These are phyloP conservation scores for Salvia miltiorrhiza DNA, from an alignment of 257 asterid species.

Conservation along the genomic window DNA sequence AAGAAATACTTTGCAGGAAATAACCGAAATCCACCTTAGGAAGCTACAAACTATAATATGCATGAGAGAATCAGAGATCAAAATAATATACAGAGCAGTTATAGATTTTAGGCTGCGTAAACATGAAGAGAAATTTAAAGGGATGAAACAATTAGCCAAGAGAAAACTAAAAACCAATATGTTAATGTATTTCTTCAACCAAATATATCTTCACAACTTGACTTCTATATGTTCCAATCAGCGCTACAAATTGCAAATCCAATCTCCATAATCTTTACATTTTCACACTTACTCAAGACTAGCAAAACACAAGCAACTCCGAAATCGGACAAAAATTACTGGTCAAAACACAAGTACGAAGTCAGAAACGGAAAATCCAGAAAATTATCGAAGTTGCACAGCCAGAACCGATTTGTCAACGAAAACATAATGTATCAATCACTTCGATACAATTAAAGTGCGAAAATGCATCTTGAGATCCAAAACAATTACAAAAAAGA, in stretches of 20 bases:
- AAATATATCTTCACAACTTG: neutral
- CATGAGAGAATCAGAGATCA: neutral
- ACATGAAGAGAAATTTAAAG: neutral
- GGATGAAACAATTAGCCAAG: neutral
- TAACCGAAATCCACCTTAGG: neutral
- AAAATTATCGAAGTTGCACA: slow-evolving; percentile 5
- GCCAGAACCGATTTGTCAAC: neutral
- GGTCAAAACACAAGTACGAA: neutral
- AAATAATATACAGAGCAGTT: neutral
- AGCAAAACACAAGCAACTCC: neutral
- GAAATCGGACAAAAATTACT: neutral
- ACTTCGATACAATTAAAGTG: neutral
- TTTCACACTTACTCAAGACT: neutral
- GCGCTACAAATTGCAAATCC: slow-evolving; percentile 5
- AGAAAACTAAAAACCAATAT: neutral
- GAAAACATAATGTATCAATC: neutral
- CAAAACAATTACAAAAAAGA: neutral
- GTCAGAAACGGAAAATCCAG: slow-evolving; percentile 2
- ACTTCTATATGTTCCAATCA: neutral
- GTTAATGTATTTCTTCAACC: neutral
- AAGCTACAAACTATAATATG: neutral
- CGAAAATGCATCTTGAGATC: neutral
- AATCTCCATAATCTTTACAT: neutral
- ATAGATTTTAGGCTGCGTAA: neutral
- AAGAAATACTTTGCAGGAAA: too few relatives aligned